Evolutionary conservation across 2,329 filamentous ascomycete genomes (phyloP).

Genomic region (Diaporthe destruens): DNA sequence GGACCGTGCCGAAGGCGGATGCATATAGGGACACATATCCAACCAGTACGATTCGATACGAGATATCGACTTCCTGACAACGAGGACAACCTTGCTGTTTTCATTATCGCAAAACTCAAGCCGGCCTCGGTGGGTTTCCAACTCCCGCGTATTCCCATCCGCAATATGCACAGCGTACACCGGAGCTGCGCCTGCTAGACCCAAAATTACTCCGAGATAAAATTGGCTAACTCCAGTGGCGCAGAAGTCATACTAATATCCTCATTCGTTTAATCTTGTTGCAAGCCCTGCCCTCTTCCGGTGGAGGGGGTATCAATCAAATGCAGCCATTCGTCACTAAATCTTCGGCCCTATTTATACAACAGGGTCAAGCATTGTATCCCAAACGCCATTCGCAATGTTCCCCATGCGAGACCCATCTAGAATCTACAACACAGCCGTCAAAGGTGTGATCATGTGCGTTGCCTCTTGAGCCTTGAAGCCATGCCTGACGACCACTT

Average conservation of each 20-base stretch:
- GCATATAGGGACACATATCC: not conserved
- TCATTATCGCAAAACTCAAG: not conserved
- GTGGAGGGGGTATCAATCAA: conserved; percentile 42
- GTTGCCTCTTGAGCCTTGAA: not conserved
- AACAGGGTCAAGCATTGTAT: conserved; percentile 39
- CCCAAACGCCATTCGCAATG: conserved; percentile 43
- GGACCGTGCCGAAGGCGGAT: not conserved
- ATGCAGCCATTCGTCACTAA: conserved; percentile 39
- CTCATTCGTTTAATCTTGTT: conserved; percentile 39
- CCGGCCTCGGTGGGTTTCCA: not conserved
- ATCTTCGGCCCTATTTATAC: conserved; percentile 41
- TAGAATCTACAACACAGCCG: conserved; percentile 39
- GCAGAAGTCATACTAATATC: conserved; percentile 33
- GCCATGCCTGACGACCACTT: conserved; percentile 31
- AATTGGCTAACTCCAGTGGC: not conserved
- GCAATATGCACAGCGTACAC: not conserved
- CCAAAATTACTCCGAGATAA: not conserved
- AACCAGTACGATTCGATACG: not conserved
- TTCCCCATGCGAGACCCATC: conserved; percentile 36
- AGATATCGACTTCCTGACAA: not conserved
- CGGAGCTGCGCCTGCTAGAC: not conserved
- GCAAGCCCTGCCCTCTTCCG: conserved; percentile 40
- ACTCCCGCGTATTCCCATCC: not conserved
- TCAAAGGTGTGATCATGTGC: conserved; percentile 21
- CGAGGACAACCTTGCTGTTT: not conserved